A percentile compares a stretch with the other conserved stretches of the same genome.
Conservation (phyloP, 2,329 filamentous ascomycete species). For the Hysterium pulicare region DNA sequence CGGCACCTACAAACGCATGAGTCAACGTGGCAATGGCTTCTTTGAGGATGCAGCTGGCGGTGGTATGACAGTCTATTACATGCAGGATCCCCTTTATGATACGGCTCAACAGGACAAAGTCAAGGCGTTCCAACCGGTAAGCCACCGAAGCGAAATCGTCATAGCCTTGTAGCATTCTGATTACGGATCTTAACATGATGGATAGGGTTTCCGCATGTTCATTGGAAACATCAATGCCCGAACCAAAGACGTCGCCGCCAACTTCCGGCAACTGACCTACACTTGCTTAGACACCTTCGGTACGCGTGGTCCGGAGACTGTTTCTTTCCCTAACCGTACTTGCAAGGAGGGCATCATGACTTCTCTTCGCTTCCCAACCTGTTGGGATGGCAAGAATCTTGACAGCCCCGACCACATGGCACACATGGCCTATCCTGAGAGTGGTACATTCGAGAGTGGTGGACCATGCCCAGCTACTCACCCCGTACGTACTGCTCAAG, state of each 20-base stretch:
- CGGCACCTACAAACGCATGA: slow-evolving; percentile 24
- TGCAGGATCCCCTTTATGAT: slow-evolving; percentile 25
- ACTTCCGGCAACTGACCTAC: slow-evolving; percentile 45
- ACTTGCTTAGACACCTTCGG: slow-evolving; percentile 42
- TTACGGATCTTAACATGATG: no score
- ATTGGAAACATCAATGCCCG: slow-evolving; percentile 21
- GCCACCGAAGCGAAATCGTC: slow-evolving; percentile 6
- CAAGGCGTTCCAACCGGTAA: slow-evolving; percentile 39
- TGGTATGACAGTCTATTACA: slow-evolving; percentile 29
- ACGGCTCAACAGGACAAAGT: slow-evolving; percentile 33
- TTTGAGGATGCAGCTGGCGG: slow-evolving; percentile 24
- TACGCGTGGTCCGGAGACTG: slow-evolving; percentile 40
- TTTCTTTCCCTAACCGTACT: slow-evolving; percentile 38
- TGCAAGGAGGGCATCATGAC: slow-evolving; percentile 45
- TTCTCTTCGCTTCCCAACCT: slow-evolving; percentile 39
- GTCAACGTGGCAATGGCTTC: slow-evolving; percentile 19
- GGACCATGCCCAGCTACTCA: slow-evolving; percentile 53
- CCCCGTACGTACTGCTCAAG: slow-evolving; percentile 34
- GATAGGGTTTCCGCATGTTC: slow-evolving; percentile 27
- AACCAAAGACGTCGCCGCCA: slow-evolving; percentile 31
- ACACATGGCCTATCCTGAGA: slow-evolving; percentile 19
- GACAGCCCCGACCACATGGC: slow-evolving; percentile 24
- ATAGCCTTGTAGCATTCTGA: no score
- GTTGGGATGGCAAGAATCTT: slow-evolving; percentile 23
- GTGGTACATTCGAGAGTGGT: slow-evolving; percentile 24